Evolutionary conservation across 2,329 filamentous ascomycete species (phyloP).

Genomic region (Phialemonium atrogriseum): DNA sequence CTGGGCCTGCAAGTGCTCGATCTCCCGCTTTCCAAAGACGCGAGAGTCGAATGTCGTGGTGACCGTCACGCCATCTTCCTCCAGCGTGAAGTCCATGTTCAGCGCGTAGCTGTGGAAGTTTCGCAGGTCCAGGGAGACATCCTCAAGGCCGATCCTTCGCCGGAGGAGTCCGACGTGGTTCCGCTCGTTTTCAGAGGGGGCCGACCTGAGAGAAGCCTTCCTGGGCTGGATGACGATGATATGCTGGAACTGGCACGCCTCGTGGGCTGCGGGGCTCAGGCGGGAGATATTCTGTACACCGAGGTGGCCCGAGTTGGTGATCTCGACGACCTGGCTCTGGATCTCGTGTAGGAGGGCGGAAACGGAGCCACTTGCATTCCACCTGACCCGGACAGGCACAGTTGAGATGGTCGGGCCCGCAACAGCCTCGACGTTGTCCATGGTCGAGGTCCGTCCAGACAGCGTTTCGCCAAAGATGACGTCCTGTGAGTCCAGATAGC

Average conservation of each 20-base stretch:
- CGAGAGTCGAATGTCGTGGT: slow-evolving; percentile 5
- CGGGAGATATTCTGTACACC: slow-evolving; percentile 5
- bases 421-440: slow-evolving; percentile 1
- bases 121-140: slow-evolving; percentile 3
- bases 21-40: slow-evolving; percentile 2
- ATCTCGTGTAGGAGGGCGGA: slow-evolving; percentile 1
- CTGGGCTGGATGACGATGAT: slow-evolving; percentile 7
- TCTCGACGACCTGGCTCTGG: slow-evolving; percentile 3
- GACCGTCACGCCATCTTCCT: slow-evolving; percentile 4
- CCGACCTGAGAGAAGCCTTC: background rate
- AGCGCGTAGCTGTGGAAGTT: slow-evolving; percentile 7
- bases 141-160: slow-evolving; percentile 2
- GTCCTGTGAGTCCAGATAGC: slow-evolving; percentile 5
- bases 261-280: slow-evolving; percentile 4
- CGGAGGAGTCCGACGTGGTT: background rate
- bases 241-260: slow-evolving; percentile 8
- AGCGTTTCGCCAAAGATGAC: slow-evolving; percentile 6
- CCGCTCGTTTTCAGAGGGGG: no score
- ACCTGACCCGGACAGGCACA: slow-evolving; percentile 5
- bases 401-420: slow-evolving; percentile 6
- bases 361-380: slow-evolving; percentile 2
- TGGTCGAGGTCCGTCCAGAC: slow-evolving; percentile 3
- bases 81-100: slow-evolving; percentile 6
- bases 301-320: slow-evolving; percentile 2
- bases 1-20: slow-evolving; percentile 4